These are phyloP conservation scores for Candida pseudofarinosa DNA, from an alignment of 805 yeast species.

Conservation along the genomic window DNA sequence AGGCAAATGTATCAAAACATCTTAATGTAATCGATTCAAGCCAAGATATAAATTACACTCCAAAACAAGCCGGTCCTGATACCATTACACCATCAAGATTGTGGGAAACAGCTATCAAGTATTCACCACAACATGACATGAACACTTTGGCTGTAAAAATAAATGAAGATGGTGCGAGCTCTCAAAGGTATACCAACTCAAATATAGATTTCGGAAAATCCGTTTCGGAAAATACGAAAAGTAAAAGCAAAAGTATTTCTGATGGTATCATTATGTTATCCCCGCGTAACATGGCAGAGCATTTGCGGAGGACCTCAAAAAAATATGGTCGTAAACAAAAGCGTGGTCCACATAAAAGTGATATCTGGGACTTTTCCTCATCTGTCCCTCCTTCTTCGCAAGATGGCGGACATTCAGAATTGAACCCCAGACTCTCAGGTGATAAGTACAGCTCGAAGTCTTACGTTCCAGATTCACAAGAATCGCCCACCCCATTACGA, in stretches of 20 bases:
- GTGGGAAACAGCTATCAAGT: too few species aligned
- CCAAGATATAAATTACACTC: too few species aligned
- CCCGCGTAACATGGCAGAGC: not conserved
- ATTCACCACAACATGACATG: too few species aligned
- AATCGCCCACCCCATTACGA: not conserved
- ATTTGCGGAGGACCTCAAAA: not conserved
- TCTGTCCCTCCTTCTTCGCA: conserved; percentile 2
- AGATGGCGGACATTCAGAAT: not conserved
- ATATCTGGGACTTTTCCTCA: conserved; percentile 7
- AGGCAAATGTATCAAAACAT: not conserved
- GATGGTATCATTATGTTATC: not conserved
- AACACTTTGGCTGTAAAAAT: too few species aligned
- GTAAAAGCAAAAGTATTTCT: not conserved
- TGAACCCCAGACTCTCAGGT: not conserved
- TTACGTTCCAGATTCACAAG: not conserved
- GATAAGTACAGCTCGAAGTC: not conserved
- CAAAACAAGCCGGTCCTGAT: too few species aligned
- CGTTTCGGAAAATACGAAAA: not conserved
- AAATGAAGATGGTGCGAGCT: too few species aligned
- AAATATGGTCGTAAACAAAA: conserved; percentile 5
- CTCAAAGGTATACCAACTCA: too few species aligned
- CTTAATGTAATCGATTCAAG: not conserved
- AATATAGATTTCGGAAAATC: too few species aligned
- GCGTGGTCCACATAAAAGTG: not conserved
- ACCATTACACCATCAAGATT: too few species aligned